phyloP scores from a whole-genome alignment of 257 asterid genomes.

The Coffea eugenioides region DNA sequence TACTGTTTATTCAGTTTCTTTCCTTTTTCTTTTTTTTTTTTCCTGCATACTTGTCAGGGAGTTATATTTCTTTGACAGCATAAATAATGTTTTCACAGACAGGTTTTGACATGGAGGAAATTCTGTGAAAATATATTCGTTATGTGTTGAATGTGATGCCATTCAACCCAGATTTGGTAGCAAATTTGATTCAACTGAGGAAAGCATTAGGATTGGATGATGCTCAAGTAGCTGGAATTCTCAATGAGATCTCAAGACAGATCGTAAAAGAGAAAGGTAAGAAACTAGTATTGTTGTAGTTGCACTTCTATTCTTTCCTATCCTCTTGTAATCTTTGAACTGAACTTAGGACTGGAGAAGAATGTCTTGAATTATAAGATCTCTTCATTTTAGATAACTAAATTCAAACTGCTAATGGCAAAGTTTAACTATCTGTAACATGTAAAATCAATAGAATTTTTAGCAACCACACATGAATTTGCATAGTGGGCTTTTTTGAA shows the following conservation, averaged over 20 bases:
- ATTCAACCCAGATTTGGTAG: constrained; percentile 70
- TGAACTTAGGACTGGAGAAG: neutral
- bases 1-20: neutral
- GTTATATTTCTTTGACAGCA: constrained; percentile 27
- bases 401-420: too few relatives aligned
- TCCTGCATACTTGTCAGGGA: neutral
- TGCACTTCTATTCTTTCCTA: too few relatives aligned
- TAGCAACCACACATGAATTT: neutral
- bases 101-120: constrained; percentile 79
- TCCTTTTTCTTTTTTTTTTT: too few relatives aligned
- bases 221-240: constrained; percentile 69
- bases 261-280: constrained; percentile 90
- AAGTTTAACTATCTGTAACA: too few relatives aligned
- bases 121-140: constrained; percentile 85
- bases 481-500: neutral
- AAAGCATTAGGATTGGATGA: constrained; percentile 69
- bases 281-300: neutral
- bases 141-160: constrained; percentile 91
- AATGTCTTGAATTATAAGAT: neutral
- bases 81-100: constrained; percentile 54
- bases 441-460: neutral
- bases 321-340: neutral
- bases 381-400: neutral
- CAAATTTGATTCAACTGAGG: constrained; percentile 79
- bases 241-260: constrained; percentile 83